Percentiles rank a stretch among this genome's conserved stretches.
Conservation (phyloP, 1,284 basidiomycete genomes). For the Macrocystidia cucumis region DNA sequence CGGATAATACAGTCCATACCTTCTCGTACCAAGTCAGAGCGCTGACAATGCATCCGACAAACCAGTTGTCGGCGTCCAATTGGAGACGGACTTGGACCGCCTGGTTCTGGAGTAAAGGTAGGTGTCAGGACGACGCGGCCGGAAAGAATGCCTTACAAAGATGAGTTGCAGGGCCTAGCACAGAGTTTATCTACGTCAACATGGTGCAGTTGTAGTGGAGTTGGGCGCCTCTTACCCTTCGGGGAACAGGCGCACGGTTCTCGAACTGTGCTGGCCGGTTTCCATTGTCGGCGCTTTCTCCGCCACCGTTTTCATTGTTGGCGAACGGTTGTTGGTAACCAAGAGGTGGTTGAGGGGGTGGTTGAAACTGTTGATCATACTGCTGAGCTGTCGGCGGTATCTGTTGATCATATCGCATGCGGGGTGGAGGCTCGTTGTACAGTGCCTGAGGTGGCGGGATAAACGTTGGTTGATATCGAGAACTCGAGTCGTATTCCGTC, state of each 20-base stretch:
- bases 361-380: not conserved
- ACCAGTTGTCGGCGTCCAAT: constrained; percentile 4
- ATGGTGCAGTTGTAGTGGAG: not conserved
- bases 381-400: not conserved
- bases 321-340: not conserved
- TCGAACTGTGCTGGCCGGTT: not conserved
- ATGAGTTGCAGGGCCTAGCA: not conserved
- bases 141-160: not conserved
- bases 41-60: too few relatives aligned
- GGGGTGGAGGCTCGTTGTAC: too few relatives aligned
- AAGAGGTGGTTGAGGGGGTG: not conserved
- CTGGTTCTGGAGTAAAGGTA: not conserved
- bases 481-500: too few relatives aligned
- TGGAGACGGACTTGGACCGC: constrained; percentile 5
- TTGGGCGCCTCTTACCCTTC: not conserved
- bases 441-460: too few relatives aligned
- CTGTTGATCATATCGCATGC: too few relatives aligned
- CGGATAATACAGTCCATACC: too few relatives aligned
- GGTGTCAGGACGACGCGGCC: not conserved
- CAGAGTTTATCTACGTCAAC: not conserved
- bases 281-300: not conserved
- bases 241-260: not conserved
- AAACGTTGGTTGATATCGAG: too few relatives aligned
- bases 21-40: too few relatives aligned
- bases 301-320: not conserved